Evolutionary conservation across 768 basidiomycete genomes (phyloP).

Genomic region (Mycena capillaripes): DNA sequence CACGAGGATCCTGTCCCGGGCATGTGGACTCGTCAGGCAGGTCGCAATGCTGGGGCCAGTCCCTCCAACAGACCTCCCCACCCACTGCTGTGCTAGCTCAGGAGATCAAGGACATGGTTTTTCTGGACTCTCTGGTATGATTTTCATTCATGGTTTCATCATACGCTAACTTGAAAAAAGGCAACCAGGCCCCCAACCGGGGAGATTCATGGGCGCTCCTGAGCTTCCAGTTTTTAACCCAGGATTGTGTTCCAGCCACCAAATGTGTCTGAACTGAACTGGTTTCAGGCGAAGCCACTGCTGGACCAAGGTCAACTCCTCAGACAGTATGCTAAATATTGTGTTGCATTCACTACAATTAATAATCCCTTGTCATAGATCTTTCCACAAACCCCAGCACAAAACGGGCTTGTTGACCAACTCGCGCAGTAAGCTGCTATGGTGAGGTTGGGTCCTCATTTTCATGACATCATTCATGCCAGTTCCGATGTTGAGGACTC

Average conservation of each 20-base stretch:
- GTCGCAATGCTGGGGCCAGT: not conserved
- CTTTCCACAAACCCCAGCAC: not conserved
- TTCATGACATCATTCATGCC: not conserved
- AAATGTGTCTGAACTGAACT: not conserved
- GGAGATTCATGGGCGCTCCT: not conserved
- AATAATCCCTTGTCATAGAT: not conserved
- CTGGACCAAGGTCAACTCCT: not conserved
- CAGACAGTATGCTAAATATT: not conserved
- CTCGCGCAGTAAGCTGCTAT: slow-evolving; percentile 8
- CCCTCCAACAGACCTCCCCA: not conserved
- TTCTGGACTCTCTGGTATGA: not conserved
- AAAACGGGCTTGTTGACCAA: slow-evolving; percentile 6
- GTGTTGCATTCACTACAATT: not conserved
- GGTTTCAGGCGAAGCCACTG: not conserved
- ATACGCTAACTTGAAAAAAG: slow-evolving; percentile 4
- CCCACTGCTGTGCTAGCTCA: not conserved
- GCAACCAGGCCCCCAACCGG: not conserved
- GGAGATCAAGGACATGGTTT: not conserved
- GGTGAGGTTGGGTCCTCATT: slow-evolving; percentile 5
- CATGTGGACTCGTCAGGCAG: not conserved
- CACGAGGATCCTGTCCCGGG: slow-evolving; percentile 1
- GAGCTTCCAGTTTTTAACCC: not conserved
- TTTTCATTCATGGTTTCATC: slow-evolving; percentile 2
- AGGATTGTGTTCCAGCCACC: not conserved
- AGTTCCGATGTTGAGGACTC: slow-evolving; percentile 13